Percentiles rank a stretch among this genome's conserved stretches.
These are phyloP conservation scores for Acanthamoeba triangularis DNA, from an alignment of 208 protist species.

Conservation along the genomic window DNA sequence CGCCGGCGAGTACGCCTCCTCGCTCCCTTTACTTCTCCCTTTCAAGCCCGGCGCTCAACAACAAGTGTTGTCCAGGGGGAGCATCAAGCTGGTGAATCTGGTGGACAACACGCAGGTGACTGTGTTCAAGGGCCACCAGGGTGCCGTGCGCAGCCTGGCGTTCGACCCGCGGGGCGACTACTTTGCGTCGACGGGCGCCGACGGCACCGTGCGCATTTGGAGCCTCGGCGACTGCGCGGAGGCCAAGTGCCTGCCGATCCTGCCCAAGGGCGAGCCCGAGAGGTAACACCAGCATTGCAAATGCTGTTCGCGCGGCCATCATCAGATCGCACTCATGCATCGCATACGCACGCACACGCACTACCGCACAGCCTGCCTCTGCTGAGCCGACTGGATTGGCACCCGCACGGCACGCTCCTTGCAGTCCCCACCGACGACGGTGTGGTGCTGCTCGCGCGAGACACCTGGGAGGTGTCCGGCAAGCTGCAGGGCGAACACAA, in stretches of 20 bases:
- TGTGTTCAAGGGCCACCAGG: conserved; percentile 44
- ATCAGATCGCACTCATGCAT: neutral
- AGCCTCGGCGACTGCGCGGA: conserved; percentile 27
- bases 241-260: neutral
- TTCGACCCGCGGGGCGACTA: conserved; percentile 15
- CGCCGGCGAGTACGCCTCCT: conserved; percentile 28
- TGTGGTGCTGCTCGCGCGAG: neutral
- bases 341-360: neutral
- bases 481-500: conserved; percentile 45
- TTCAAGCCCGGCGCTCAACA: neutral
- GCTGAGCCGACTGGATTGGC: conserved; percentile 43
- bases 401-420: conserved; percentile 32
- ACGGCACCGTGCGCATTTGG: conserved; percentile 44
- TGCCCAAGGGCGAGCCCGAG: conserved; percentile 32
- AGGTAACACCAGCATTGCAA: neutral
- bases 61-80: neutral
- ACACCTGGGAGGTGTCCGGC: conserved; percentile 3
- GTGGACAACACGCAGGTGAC: conserved; percentile 33
- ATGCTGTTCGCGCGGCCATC: neutral
- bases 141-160: conserved; percentile 34
- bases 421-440: conserved; percentile 34
- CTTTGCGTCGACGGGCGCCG: conserved; percentile 30
- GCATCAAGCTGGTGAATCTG: conserved; percentile 59
- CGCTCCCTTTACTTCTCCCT: neutral
- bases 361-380: neutral